Conservation (phyloP, 2,329 filamentous ascomycete species). For the Leptographium flavum region DNA sequence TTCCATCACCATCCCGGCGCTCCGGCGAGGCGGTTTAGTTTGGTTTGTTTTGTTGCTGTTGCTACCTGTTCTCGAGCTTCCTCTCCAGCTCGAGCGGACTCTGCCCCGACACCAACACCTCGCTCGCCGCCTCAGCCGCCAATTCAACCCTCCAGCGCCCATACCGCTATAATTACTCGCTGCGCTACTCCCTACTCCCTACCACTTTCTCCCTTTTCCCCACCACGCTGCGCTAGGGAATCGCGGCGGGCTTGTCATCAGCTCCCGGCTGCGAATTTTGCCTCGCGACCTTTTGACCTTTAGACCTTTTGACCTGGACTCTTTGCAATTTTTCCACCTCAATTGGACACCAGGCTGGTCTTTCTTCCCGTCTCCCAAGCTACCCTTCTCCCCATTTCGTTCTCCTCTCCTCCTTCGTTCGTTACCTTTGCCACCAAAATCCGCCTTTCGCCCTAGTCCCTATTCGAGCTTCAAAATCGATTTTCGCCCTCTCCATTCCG, state of each 20-base stretch:
- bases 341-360: too few species aligned
- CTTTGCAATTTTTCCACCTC: too few species aligned
- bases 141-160: not conserved
- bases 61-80: not conserved
- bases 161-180: too few species aligned
- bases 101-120: too few species aligned
- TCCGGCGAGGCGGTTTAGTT: conserved; percentile 24
- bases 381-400: too few species aligned
- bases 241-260: not conserved
- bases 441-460: not conserved
- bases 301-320: too few species aligned
- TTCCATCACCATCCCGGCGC: conserved; percentile 18
- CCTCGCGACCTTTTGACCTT: not conserved
- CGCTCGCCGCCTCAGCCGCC: not conserved
- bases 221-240: not conserved
- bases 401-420: too few species aligned
- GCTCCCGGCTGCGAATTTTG: not conserved
- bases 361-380: too few species aligned
- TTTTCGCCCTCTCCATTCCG: conserved; percentile 1
- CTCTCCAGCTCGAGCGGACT: not conserved
- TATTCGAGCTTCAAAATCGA: not conserved
- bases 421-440: too few species aligned
- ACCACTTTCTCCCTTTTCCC: not conserved
- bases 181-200: too few species aligned
- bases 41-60: not conserved